Evolutionary conservation across 371 early-diverging fungal species (phyloP).

Genomic region (Mucor ambiguus): DNA sequence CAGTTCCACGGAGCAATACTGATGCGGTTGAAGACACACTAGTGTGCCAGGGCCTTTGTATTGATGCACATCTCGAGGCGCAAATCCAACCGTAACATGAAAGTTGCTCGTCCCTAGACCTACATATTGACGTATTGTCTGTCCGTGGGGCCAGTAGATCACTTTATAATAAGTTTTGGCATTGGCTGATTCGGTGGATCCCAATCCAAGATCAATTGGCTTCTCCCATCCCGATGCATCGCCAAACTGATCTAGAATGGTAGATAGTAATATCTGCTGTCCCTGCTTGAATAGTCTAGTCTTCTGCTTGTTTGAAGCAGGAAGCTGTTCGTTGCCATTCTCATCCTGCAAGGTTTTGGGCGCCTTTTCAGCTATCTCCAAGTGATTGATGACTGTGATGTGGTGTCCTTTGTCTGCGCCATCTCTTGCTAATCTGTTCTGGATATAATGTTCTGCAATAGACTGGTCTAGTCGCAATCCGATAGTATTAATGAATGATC

Average conservation of each 20-base stretch:
- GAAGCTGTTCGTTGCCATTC: not conserved
- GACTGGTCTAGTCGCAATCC: not conserved
- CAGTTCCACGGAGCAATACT: not conserved
- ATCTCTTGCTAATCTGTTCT: conserved; percentile 3
- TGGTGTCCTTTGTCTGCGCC: conserved; percentile 13
- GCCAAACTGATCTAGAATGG: conserved; percentile 5
- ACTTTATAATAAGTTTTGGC: conserved; percentile 22
- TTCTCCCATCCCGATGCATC: conserved; percentile 5
- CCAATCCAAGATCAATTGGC: conserved; percentile 30
- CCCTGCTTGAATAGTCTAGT: not conserved
- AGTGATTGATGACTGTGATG: conserved; percentile 23
- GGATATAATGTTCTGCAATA: not conserved
- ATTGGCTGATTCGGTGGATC: not conserved
- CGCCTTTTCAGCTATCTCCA: conserved; percentile 3
- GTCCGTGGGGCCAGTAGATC: conserved; percentile 30
- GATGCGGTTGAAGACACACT: conserved; percentile 7
- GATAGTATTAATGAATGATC: conserved; percentile 4
- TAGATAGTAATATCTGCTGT: not conserved
- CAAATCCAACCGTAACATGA: conserved; percentile 30
- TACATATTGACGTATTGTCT: conserved; percentile 9
- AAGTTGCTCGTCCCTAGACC: conserved; percentile 16
- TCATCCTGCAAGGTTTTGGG: not conserved
- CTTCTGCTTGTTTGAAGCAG: not conserved
- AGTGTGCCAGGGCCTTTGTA: conserved; percentile 32
- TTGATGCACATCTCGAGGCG: conserved; percentile 24